A percentile compares a stretch with the other conserved stretches of the same genome.
Evolutionary conservation across 208 protist genomes (phyloP).

Genomic region (Crithidia expoeki): DNA sequence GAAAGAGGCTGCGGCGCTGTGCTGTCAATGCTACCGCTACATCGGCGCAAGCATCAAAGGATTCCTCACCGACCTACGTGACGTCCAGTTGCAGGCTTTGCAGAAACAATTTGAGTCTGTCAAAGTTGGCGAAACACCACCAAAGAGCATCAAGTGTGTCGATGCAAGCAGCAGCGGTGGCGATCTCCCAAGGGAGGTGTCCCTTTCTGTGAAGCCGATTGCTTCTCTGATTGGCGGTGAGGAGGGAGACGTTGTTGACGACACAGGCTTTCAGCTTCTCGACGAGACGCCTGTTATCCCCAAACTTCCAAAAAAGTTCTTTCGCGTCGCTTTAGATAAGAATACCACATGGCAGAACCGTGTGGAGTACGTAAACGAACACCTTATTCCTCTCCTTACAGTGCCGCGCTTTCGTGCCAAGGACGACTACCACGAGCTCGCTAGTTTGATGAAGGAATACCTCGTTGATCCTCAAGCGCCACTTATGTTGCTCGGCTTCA

Average conservation of each 20-base stretch:
- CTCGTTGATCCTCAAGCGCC: slow-evolving; percentile 84
- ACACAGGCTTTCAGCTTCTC: slow-evolving; percentile 53
- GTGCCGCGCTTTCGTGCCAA: slow-evolving; percentile 63
- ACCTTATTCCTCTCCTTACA: slow-evolving; percentile 63
- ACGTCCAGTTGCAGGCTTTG: slow-evolving; percentile 87
- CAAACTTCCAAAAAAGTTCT: slow-evolving; percentile 81
- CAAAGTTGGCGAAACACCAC: slow-evolving; percentile 37
- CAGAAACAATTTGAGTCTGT: slow-evolving; percentile 71
- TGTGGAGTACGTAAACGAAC: slow-evolving; percentile 66
- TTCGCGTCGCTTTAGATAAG: slow-evolving; percentile 71
- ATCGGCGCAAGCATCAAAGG: slow-evolving; percentile 73
- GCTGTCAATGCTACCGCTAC: slow-evolving; percentile 87
- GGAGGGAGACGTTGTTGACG: slow-evolving; percentile 38
- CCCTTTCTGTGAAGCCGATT: slow-evolving; percentile 21
- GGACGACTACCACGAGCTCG: slow-evolving; percentile 91
- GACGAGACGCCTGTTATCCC: slow-evolving; percentile 69
- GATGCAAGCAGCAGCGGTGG: neutral
- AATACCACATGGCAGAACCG: slow-evolving; percentile 77
- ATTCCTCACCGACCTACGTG: slow-evolving; percentile 78
- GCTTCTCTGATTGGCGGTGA: slow-evolving; percentile 23
- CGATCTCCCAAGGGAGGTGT: neutral
- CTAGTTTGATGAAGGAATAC: slow-evolving; percentile 67
- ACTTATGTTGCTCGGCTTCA: slow-evolving; percentile 84
- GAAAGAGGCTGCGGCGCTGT: slow-evolving; percentile 69
- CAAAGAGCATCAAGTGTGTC: slow-evolving; percentile 35